phyloP scores from a whole-genome alignment of 768 basidiomycete species.

The Udeniomyces megalosporus region DNA sequence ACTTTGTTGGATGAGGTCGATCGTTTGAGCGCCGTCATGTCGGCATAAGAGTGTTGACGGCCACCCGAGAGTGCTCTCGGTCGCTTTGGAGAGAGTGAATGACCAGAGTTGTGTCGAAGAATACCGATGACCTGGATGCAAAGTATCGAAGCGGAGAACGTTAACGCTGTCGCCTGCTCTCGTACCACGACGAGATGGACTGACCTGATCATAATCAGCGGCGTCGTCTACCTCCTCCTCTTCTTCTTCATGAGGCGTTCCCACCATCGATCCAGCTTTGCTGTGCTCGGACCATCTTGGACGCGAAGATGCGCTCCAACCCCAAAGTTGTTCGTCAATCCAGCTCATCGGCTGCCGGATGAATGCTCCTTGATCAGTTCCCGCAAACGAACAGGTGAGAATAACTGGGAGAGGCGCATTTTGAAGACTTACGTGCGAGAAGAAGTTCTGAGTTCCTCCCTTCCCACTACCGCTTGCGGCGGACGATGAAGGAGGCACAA shows the following conservation, averaged over 20 bases:
- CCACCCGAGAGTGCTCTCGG: not conserved
- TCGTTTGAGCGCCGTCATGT: slow-evolving; percentile 1
- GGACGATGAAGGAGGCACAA: slow-evolving; percentile 7
- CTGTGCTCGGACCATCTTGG: not conserved
- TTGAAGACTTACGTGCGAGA: slow-evolving; percentile 2
- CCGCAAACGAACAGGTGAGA: not conserved
- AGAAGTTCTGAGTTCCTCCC: slow-evolving; percentile 7
- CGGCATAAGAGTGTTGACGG: slow-evolving; percentile 9
- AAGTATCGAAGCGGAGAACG: not conserved
- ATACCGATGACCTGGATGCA: slow-evolving; percentile 4
- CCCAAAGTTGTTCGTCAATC: slow-evolving; percentile 12
- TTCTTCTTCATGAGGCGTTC: not conserved
- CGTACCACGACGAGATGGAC: not conserved
- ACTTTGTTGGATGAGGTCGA: not conserved
- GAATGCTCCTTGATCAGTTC: too few relatives aligned
- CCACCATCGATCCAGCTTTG: not conserved
- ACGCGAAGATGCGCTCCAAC: not conserved
- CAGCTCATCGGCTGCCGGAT: slow-evolving; percentile 14
- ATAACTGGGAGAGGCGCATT: too few relatives aligned
- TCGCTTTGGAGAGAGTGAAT: not conserved
- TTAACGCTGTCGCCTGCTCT: too few relatives aligned
- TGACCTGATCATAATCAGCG: slow-evolving; percentile 9
- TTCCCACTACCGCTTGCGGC: not conserved
- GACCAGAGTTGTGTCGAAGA: not conserved
- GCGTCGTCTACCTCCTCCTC: not conserved